Base-by-base conservation (phyloP, 768 basidiomycete genomes). In the Suillus plorans region DNA sequence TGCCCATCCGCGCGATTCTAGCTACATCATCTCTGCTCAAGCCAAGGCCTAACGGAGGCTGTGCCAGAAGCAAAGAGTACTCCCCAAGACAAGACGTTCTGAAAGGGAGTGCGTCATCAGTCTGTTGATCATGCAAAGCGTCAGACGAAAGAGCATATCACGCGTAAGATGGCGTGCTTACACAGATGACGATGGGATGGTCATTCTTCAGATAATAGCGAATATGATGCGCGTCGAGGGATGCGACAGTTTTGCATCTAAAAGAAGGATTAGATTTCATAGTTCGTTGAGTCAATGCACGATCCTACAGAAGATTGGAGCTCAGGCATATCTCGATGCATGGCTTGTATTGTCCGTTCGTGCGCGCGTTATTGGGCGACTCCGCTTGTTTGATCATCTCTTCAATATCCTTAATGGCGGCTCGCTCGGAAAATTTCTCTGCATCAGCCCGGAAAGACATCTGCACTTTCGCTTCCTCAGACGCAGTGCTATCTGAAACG, bases 11-110 rank as follows among this genome's bases (percentile, higher is more conserved):
- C 1, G 87, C 90, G n/a, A 93, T 77, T 20, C 69, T 72, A 59
- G 67, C 73, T 5, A 94, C 82, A 67, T 92, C 86, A 0, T 74
- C 78, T 67, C 88, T 82, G 1, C 78, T 77, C 55, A 94, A 75
- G 1, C 90, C 92, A 3, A 95, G 80, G 3, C 93, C 92, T 36
- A 86, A 70, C 0, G 92, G 92, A 20, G 85, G 79, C 28, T 78
- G 73, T 0, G 93, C 93, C 60, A 94, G 79, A 41, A 95, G 83
- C 6, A 94, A 78, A 0, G 92, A 91, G 67, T 95, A 95, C 74
- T 95, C 92, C 4, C 81, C 91, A 0, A 88, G 70, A 3, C 94
- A 79, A 5, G 89, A 45, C 10, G 45, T 45, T n/a, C 45, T 12
- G 45, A 45, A 45, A n/a, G n/a, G n/a, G 20, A 45, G 45, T 12